Evolutionary conservation across 177 flowering plant genomes (phyloP).

Genomic region (Vitis hybrid): DNA sequence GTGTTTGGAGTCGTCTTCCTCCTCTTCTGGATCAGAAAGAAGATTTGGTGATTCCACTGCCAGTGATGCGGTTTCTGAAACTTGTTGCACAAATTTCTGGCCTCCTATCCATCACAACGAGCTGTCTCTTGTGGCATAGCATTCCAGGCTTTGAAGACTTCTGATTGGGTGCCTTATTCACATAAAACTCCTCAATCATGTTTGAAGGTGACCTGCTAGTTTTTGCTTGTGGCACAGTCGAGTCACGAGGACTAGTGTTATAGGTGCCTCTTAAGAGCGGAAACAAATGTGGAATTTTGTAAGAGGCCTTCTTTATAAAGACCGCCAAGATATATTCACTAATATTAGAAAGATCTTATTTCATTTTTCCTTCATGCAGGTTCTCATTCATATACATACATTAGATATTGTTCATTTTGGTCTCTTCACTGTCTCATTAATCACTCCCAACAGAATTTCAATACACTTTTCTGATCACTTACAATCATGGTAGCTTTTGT

Average conservation of each 20-base stretch:
- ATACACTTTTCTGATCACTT: too few species aligned
- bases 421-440: too few species aligned
- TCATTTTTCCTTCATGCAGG: too few species aligned
- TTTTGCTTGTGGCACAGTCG: background rate
- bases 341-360: background rate
- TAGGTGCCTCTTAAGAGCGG: background rate
- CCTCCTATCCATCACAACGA: background rate
- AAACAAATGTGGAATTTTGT: background rate
- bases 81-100: background rate
- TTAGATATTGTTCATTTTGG: too few species aligned
- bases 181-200: background rate
- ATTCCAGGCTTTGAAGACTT: background rate
- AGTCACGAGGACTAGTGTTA: background rate
- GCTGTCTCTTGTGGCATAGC: background rate
- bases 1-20: conserved; percentile 80
- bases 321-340: background rate
- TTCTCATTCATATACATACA: too few species aligned
- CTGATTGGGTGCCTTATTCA: background rate
- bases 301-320: background rate
- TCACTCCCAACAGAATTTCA: too few species aligned
- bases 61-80: background rate
- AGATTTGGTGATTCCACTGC: conserved; percentile 61
- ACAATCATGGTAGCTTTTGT: too few species aligned
- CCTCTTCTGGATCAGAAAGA: conserved; percentile 71
- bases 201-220: conserved; percentile 2